Percentiles rank a stretch among this genome's conserved stretches.
Conservation (phyloP, 768 basidiomycete species). For the Pleurotus sapidus region DNA sequence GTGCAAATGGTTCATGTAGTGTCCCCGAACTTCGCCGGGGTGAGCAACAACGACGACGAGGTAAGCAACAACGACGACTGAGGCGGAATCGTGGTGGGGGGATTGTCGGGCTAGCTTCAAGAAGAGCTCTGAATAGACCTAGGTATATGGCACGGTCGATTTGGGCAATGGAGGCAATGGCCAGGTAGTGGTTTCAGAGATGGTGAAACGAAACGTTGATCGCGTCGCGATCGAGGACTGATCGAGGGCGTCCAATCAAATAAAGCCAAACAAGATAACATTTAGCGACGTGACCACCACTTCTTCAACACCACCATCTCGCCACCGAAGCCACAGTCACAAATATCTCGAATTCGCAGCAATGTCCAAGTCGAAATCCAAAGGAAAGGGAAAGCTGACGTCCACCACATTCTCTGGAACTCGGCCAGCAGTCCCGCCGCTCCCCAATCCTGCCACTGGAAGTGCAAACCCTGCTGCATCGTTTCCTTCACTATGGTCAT, state of each 20-base stretch:
- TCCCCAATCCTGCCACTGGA: conserved; percentile 54
- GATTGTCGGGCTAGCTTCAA: too few species aligned
- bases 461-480: conserved; percentile 76
- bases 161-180: too few species aligned
- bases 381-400: conserved; percentile 29
- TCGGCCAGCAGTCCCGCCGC: conserved; percentile 21
- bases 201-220: not conserved
- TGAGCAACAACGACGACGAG: too few species aligned
- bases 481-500: conserved; percentile 69
- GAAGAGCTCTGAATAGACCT: too few species aligned
- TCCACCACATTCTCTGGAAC: conserved; percentile 6
- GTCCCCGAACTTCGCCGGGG: too few species aligned
- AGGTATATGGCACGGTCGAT: too few species aligned
- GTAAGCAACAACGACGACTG: too few species aligned
- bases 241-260: not conserved
- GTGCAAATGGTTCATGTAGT: not conserved
- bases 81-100: too few species aligned
- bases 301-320: not conserved
- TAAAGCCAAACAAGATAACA: not conserved
- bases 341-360: not conserved
- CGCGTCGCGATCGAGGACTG: not conserved
- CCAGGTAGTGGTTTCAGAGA: not conserved
- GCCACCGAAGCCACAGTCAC: not conserved
- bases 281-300: not conserved
- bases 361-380: conserved; percentile 11